Conservation (phyloP, 345 rosid genomes). For the Bruguiera sexangula region DNA sequence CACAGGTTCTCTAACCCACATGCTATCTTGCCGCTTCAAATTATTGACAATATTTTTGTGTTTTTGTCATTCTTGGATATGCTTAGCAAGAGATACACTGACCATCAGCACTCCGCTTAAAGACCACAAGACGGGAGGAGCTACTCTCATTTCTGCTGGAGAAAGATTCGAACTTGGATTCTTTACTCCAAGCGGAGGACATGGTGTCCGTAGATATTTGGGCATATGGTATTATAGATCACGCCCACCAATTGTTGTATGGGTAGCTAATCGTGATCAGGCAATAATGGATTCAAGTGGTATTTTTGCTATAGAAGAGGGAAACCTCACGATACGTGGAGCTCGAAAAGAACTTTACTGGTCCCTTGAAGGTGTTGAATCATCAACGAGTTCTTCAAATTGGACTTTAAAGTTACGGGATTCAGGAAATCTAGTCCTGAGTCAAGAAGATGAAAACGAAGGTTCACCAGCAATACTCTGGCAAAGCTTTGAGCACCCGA, state of each 20-base stretch:
- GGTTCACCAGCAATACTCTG: neutral
- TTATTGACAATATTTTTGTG: neutral
- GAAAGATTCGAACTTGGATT: conserved; percentile 36
- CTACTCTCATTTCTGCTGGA: conserved; percentile 29
- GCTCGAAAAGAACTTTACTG: conserved; percentile 8
- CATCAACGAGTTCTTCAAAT: conserved; percentile 1
- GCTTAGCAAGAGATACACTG: conserved; percentile 19
- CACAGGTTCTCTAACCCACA: neutral
- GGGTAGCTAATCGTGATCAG: conserved; percentile 23
- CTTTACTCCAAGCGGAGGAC: conserved; percentile 13
- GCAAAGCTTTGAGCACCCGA: conserved; percentile 21
- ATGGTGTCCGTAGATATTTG: conserved; percentile 2
- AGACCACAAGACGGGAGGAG: neutral
- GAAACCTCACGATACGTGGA: conserved; percentile 6
- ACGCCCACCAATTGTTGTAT: conserved; percentile 15
- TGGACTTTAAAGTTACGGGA: conserved; percentile 29
- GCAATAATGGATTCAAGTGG: conserved; percentile 7
- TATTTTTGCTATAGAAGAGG: conserved; percentile 4
- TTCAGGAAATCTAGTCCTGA: conserved; percentile 42
- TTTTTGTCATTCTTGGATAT: neutral
- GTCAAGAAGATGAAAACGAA: neutral
- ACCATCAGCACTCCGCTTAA: neutral
- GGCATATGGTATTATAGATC: conserved; percentile 18
- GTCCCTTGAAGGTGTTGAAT: conserved; percentile 2
- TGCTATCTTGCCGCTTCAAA: neutral